These are phyloP conservation scores for Brassica balearica DNA, from an alignment of 441 rosid genomes.

Conservation along the genomic window DNA sequence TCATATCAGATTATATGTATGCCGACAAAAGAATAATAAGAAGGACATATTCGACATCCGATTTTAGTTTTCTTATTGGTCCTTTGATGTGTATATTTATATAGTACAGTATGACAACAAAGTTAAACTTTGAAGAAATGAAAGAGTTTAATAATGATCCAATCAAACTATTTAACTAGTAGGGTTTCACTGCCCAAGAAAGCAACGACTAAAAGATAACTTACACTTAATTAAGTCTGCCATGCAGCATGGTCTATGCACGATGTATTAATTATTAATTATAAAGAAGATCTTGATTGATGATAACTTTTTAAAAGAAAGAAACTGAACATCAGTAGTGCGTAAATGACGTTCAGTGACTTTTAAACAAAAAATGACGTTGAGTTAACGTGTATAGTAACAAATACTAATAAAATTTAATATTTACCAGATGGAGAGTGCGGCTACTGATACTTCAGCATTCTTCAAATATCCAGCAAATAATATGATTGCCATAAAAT, in stretches of 20 bases:
- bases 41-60: conserved; percentile 23
- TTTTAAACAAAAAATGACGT: conserved; percentile 9
- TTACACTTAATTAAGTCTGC: conserved; percentile 15
- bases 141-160: neutral
- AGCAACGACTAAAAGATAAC: conserved; percentile 13
- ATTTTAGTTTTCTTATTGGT: neutral
- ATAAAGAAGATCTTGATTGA: conserved; percentile 27
- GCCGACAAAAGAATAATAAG: neutral
- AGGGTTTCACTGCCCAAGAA: conserved; percentile 44
- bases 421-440: conserved; percentile 78
- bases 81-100: neutral
- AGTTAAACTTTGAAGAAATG: neutral
- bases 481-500: conserved; percentile 71
- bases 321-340: conserved; percentile 5
- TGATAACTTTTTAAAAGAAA: neutral
- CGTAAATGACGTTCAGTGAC: neutral
- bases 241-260: conserved; percentile 19
- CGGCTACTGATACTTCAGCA: conserved; percentile 79
- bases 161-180: conserved; percentile 14
- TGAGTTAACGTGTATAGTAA: neutral
- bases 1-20: neutral
- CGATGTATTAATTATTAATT: conserved; percentile 16
- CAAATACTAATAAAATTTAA: neutral
- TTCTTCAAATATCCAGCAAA: conserved; percentile 84
- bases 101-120: neutral